Evolutionary conservation across 176 grass and related monocot species (phyloP), one percentile per base, ranked within the genome.

Genomic region (Phragmites australis): DNA sequence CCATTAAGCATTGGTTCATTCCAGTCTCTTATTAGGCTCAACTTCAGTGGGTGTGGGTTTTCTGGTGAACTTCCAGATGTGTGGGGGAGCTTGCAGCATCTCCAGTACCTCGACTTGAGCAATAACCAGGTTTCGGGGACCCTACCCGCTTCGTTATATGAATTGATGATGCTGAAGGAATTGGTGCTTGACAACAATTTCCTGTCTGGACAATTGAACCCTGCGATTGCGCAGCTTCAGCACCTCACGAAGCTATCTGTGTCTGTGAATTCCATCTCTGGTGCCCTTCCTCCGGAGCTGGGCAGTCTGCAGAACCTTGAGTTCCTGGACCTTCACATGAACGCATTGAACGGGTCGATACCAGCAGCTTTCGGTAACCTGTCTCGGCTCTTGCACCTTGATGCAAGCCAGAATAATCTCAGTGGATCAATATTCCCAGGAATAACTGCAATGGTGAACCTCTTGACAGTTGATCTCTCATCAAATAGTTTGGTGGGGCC

Each of bases 31-130:
- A 47, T 23, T 65, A 55, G 8, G 34, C 90, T 99, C 60, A 99
- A 99, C 88, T 87, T 99, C 27, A 99, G 90, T 57, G 60, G 84
- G 4, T 99, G 96, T 68, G 84, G 84, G 27, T 84, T 99, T 80
- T 85, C 41, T 1, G 96, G 96, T 73, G 83, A 84, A 43, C 49
- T 99, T 72, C 92, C 92, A 9, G 84, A 91, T 68, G 21, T 27
- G 18, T 58, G 86, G 58, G 88, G 79, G 46, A 54, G 78, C 63
- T 57, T 95, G 78, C 78, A 78, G 77, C 70, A 79, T 61, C 86
- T 99, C 21, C 55, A 82, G 55, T 73, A 87, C 51, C 75, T 99
- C 26, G 90, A 99, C 34, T 88, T 99, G 83, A 93, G 79, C n/a
- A 69, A 85, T 23, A 99, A 99, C 53, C 45, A 84, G 23, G 90